A percentile compares a stretch with the other conserved stretches of the same genome.
Conservation (phyloP, 164 flowering plant species). For the Sextonia rubra region DNA sequence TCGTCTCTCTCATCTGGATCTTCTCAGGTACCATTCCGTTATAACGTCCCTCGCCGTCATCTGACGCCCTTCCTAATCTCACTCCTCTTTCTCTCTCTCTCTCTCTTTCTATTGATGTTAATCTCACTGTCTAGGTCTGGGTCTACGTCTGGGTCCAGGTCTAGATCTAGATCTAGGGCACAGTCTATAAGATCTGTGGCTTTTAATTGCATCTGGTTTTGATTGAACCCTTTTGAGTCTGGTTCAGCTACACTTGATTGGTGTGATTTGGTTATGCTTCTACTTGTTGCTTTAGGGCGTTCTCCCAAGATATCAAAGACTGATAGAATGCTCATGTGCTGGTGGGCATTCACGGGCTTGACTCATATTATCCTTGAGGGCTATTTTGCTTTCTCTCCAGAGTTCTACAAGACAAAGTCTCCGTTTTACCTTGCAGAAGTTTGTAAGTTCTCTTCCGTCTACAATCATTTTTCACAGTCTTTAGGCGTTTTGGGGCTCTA, state of each 20-base stretch:
- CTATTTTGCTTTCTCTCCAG: constrained; percentile 78
- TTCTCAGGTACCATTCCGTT: constrained; percentile 43
- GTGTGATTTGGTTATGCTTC: neutral
- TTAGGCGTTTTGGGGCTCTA: no score
- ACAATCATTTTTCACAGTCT: no score
- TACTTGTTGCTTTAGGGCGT: constrained; percentile 32
- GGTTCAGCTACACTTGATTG: no score
- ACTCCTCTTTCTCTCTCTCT: neutral
- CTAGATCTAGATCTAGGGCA: no score
- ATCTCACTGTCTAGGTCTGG: no score
- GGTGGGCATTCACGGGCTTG: constrained; percentile 96
- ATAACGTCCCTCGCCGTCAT: neutral
- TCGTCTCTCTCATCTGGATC: constrained; percentile 54
- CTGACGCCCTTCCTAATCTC: neutral
- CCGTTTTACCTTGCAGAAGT: constrained; percentile 78
- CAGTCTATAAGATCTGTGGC: no score
- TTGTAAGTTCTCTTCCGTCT: constrained; percentile 46
- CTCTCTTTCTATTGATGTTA: neutral
- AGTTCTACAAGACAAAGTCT: constrained; percentile 71
- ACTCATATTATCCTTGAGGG: constrained; percentile 87
- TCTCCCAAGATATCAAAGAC: constrained; percentile 34
- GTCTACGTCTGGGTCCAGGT: no score
- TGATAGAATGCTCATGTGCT: constrained; percentile 84
- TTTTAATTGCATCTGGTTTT: no score
- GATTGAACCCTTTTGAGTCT: no score